Evolutionary conservation across 2,329 filamentous ascomycete species (phyloP), one percentile per base, ranked within the genome.

Genomic region (Verticillium nonalfalfae): DNA sequence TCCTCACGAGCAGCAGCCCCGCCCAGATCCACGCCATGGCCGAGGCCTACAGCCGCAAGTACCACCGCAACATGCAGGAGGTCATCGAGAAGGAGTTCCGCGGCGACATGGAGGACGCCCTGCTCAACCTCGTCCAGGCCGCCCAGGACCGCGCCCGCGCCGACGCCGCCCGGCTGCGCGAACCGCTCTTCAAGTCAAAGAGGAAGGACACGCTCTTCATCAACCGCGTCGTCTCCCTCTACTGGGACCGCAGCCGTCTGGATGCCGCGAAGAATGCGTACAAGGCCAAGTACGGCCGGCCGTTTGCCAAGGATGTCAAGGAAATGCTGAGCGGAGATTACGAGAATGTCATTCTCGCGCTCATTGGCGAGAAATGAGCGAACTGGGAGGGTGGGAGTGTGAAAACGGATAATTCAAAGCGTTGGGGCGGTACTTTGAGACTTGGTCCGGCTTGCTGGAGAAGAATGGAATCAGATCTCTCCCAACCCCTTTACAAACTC

Each of bases 51-150:
- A 62, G 65, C 52, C 62, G 63, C 14, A 75, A 74, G 61, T 75
- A 74, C 59, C 71, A 72, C 61, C 71, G 71, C 31, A 68, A 67
- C 7, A 64, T 75, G 7, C 66, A 72, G 55, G 67, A 70, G 0
- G 71, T 74, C 1, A 74, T 75, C 26, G 69, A 73, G 62, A 72
- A 74, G 63, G 72, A 73, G 60, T 74, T 74, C 63, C 67, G 67
- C 0, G 73, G 73, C 26, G 69, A 73, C 56, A 70, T 73, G 68
- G 71, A 74, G 57, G 73, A 75, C 7, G 70, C 69, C 0, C 63
- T 75, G 1, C 60, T 75, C 26, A 64, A 61, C 7, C 74, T 75
- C 50, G 65, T 75, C 0, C 64, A 65, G 3, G 64, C 63, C 18
- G 70, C 66, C 1, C 57, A 61, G 15, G 67, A 71, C 58, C 59